Evolutionary conservation across 441 rosid genomes (phyloP).

Genomic region (Gossypium gossypioides): DNA sequence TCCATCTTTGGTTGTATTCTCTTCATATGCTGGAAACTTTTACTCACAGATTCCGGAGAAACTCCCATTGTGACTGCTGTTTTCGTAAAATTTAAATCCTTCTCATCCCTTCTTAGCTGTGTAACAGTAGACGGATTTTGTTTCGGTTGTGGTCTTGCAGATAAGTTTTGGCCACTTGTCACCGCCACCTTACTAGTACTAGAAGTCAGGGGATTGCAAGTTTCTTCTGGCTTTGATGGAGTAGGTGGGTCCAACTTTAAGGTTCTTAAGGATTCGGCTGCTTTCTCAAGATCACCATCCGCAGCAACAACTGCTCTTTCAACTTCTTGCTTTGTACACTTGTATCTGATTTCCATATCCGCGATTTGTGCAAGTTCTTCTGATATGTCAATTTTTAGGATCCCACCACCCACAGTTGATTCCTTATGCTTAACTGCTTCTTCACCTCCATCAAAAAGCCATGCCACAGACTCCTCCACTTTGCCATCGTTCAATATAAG

Average conservation of each 20-base stretch:
- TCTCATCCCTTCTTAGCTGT: background rate
- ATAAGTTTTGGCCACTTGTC: constrained; percentile 29
- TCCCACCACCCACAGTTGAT: constrained; percentile 25
- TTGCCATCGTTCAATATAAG: constrained; percentile 73
- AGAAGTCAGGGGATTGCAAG: constrained; percentile 35
- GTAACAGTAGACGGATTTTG: background rate
- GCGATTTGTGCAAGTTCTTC: constrained; percentile 52
- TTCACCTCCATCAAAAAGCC: constrained; percentile 67
- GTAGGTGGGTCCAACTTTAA: constrained; percentile 36
- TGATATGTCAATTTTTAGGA: constrained; percentile 48
- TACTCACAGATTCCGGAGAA: constrained; percentile 29
- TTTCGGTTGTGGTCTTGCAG: constrained; percentile 26
- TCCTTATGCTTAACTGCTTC: constrained; percentile 33
- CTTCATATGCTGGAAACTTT: constrained; percentile 49
- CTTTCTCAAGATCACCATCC: constrained; percentile 66
- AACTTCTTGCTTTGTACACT: constrained; percentile 70
- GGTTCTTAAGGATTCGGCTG: constrained; percentile 38
- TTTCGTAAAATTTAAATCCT: background rate
- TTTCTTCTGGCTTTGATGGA: constrained; percentile 37
- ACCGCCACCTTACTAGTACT: constrained; percentile 28
- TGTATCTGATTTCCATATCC: constrained; percentile 37
- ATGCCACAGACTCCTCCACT: constrained; percentile 68
- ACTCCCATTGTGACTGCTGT: constrained; percentile 3
- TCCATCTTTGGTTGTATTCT: constrained; percentile 52
- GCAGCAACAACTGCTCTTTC: constrained; percentile 64